These are phyloP conservation scores for Lepidium aucheri DNA, from an alignment of 345 rosid species.

Conservation along the genomic window DNA sequence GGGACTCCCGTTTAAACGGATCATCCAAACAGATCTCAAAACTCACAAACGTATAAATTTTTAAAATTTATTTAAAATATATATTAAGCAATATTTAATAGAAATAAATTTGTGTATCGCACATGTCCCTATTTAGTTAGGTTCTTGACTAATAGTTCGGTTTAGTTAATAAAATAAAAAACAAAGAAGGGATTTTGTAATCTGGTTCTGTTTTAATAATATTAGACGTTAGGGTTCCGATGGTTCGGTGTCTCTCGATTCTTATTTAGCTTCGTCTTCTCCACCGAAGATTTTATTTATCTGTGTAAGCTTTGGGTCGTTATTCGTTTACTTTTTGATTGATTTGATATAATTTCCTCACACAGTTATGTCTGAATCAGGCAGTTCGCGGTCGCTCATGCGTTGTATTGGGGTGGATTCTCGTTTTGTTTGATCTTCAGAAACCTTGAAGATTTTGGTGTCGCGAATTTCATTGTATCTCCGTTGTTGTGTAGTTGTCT, in stretches of 20 bases:
- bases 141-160: no score
- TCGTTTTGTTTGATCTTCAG: neutral
- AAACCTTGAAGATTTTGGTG: neutral
- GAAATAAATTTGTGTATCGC: no score
- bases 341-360: neutral
- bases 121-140: no score
- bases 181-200: no score
- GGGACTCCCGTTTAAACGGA: no score
- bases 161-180: no score
- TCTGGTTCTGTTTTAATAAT: no score
- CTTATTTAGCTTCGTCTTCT: slow-evolving; percentile 10
- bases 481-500: neutral
- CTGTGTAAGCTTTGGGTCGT: neutral
- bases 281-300: neutral
- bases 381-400: neutral
- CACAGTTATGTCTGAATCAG: slow-evolving; percentile 5
- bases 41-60: no score
- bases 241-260: slow-evolving; percentile 9
- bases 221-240: slow-evolving; percentile 25
- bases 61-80: no score
- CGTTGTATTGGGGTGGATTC: neutral
- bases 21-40: no score
- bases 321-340: neutral
- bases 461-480: neutral
- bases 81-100: no score